Evolutionary conservation across 2,329 filamentous ascomycete genomes (phyloP), one percentile per base, ranked within the genome.

Genomic region (Periglandula ipomoeae): DNA sequence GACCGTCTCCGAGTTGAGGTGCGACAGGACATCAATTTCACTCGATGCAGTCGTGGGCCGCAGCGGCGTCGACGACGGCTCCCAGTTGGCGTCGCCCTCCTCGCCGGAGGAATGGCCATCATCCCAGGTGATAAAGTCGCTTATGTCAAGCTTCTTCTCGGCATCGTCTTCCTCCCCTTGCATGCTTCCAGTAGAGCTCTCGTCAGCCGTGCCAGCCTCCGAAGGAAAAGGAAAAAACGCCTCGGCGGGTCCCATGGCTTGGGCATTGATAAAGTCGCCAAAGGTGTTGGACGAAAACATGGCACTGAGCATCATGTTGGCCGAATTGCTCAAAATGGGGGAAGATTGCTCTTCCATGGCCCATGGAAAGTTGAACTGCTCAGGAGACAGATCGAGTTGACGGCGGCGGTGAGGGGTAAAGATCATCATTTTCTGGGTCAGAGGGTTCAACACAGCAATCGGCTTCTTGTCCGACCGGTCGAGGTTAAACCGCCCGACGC

Each of bases 261-360:
- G 81, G 5, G 78, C 79, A 54, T 76, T 76, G 64, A 81, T 69
- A 50, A 75, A 75, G 57, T 79, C 75, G 38, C 73, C 75, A 55
- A 78, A 76, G 0, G 74, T 72, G 52, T 74, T 74, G 48, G 70
- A 71, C 1, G 75, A 76, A 48, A 82, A 75, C 68, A 89, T 82
- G 56, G 82, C 84, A 44, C 83, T 84, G 69, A 90, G 81, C 85
- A 90, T 89, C 55, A 90, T 75, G 51, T 88, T 85, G 49, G 82
- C 81, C 17, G 81, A 79, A 51, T 85, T 82, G 61, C 74, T 80
- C 52, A 85, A 68, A 59, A 86, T 79, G 15, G 83, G 80, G 0
- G 72, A 72, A 4, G 70, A 61, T 47, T 72, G 64, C 34, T 68
- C 58, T 48, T 69, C 60, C 44, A 65, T 59, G n/a, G 69, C 58